Conservation (phyloP, 2,329 filamentous ascomycete species). For the Sporothrix pallida region DNA sequence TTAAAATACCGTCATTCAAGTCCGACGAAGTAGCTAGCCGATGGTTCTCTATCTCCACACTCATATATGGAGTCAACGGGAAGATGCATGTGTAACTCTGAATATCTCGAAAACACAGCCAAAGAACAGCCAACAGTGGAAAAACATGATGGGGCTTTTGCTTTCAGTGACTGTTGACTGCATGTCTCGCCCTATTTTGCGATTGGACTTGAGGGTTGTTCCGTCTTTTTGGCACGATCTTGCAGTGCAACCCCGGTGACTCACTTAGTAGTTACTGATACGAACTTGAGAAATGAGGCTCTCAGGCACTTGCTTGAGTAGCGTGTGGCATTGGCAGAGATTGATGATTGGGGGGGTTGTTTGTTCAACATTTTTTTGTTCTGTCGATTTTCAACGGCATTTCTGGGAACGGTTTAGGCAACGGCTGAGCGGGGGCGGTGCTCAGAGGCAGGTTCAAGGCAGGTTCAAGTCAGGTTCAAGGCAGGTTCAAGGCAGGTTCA, state of each 20-base stretch:
- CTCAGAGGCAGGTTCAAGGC: background rate
- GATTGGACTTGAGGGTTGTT: background rate
- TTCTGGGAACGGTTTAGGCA: slow-evolving; percentile 18
- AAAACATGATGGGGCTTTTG: background rate
- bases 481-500: background rate
- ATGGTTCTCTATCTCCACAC: background rate
- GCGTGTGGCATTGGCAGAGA: no score
- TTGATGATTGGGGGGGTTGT: no score
- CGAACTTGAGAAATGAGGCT: background rate
- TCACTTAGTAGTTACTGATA: background rate
- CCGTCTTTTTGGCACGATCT: background rate
- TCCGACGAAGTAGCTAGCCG: background rate
- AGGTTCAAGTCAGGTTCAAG: background rate
- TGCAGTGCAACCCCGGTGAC: slow-evolving; percentile 15
- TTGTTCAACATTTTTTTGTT: no score
- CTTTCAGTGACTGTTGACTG: background rate
- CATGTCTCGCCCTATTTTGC: background rate
- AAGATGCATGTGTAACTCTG: background rate
- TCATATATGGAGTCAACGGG: slow-evolving; percentile 4
- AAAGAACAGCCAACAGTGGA: background rate
- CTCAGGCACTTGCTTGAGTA: no score
- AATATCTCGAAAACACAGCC: background rate
- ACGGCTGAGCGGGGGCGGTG: slow-evolving; percentile 14
- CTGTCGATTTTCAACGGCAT: background rate
- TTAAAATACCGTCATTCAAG: background rate